Conservation (phyloP, 805 yeast species). For the Ogataea zsoltii region DNA sequence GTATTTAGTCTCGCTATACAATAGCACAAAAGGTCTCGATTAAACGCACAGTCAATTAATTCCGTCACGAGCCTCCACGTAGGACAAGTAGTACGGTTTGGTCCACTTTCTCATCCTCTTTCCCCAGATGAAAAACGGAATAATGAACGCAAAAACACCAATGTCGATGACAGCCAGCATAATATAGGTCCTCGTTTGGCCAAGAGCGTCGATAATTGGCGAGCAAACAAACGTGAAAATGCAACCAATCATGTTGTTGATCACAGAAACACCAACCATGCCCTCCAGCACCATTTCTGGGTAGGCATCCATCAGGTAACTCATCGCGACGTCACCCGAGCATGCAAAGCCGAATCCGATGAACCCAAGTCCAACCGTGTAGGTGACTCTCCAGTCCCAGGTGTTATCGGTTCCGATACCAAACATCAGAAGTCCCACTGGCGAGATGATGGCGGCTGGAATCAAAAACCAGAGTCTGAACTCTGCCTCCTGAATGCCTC, state of each 20-base stretch:
- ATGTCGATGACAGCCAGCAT: slow-evolving; percentile 62
- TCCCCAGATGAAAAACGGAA: slow-evolving; percentile 42
- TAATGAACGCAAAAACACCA: slow-evolving; percentile 48
- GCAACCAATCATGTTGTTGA: slow-evolving; percentile 65
- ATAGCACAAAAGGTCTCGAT: no score
- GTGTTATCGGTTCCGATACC: slow-evolving; percentile 62
- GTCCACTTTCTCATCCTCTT: slow-evolving; percentile 51
- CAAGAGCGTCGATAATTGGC: slow-evolving; percentile 56
- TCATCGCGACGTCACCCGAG: slow-evolving; percentile 69
- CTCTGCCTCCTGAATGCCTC: slow-evolving; percentile 67
- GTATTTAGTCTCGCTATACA: no score
- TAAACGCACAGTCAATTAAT: no score
- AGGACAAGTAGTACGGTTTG: slow-evolving; percentile 52
- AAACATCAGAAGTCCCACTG: slow-evolving; percentile 62
- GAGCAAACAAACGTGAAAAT: slow-evolving; percentile 68
- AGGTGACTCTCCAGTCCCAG: slow-evolving; percentile 56
- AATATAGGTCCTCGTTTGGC: slow-evolving; percentile 59
- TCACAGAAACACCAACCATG: slow-evolving; percentile 67
- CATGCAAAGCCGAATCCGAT: slow-evolving; percentile 72
- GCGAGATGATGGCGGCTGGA: slow-evolving; percentile 57
- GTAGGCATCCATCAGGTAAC: slow-evolving; percentile 65
- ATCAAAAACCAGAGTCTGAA: slow-evolving; percentile 58
- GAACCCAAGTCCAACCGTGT: slow-evolving; percentile 58
- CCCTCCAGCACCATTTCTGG: slow-evolving; percentile 72
- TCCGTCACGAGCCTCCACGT: slow-evolving; percentile 55